These are phyloP conservation scores for Eimeria necatrix DNA, from an alignment of 169 alveolate species.

Conservation along the genomic window DNA sequence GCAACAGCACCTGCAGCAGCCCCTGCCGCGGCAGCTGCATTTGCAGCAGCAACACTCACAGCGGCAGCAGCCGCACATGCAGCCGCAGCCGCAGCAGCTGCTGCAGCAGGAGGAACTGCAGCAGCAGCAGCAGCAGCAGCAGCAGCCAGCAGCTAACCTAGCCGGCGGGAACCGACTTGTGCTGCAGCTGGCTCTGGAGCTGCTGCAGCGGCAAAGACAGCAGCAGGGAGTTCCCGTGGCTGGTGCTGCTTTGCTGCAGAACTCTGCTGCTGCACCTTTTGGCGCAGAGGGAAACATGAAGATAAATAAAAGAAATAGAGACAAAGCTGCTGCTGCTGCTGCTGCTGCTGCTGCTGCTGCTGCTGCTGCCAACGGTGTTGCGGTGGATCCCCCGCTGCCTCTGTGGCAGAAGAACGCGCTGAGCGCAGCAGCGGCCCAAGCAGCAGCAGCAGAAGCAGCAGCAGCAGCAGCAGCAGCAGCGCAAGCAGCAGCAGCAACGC, in stretches of 20 bases:
- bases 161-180: neutral
- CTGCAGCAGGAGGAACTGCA: neutral
- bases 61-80: neutral
- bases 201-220: conserved; percentile 54
- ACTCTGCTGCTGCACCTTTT: too few species aligned
- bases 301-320: too few species aligned
- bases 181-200: conserved; percentile 42
- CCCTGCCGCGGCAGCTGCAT: neutral
- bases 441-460: neutral
- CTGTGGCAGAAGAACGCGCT: neutral
- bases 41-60: neutral
- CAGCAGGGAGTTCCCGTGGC: neutral
- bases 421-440: neutral
- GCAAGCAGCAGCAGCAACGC: neutral
- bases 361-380: neutral
- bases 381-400: neutral
- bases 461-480: neutral
- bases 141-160: neutral
- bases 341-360: neutral
- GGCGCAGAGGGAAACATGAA: too few species aligned
- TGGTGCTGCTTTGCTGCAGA: neutral
- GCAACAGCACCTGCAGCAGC: neutral
- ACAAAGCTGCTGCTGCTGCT: neutral
- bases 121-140: conserved; percentile 12
- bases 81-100: neutral